Base-by-base conservation (phyloP, 495 filamentous ascomycete species). In the Podospora bellae-mahoneyi region DNA sequence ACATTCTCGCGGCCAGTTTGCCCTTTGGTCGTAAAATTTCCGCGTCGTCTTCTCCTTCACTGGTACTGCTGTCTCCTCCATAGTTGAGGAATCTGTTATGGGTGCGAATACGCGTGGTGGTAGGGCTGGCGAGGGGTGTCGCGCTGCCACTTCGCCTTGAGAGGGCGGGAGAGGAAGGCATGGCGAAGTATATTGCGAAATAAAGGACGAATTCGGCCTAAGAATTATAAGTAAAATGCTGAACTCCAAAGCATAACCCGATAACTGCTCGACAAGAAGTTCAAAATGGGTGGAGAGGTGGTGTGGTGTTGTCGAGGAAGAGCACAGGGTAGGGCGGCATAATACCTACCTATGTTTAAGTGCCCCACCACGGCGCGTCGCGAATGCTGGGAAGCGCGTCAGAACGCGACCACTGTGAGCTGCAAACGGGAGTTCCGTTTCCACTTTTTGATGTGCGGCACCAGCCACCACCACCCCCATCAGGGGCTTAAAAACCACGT, bases 1-100 rank as follows among this genome's bases (percentile, higher is more conserved):
- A 86, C 84, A 94, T 88, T 27, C 89, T 82, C 18, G 88, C 83
- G 65, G 92, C 92, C 70, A 95, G 82, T 28, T 88, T 86, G 3
- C 92, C 92, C 62, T 85, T 84, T 4, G 91, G 91, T 26, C 84
- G 82, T 23, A 89, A 68, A 66, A 87, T 82, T 26, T 74, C 72
- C 10, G 76, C 77, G 18, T 76, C 76, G 1, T 80, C 80, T 27
- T 76, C 74, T 5, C 69, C 76, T 19, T 76, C 74, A 9, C 69
- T 75, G 62, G 72, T 16, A 62, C 61, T 63, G 61, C 66, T 71
- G 57, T 66, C 63, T 23, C 30, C 32, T 10, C 62, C 57, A 48
- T 1, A 13, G 27, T 32, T 23, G 18, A 67, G 27, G 44, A 68
- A 66, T 9, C 32, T 62, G 64, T 64, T 62, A 2, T 62, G 28